Evolutionary conservation across 176 grass and related monocot genomes (phyloP).

Genomic region (Sorghum bicolor): Sorghum_bicolor_NCBIv3 NC_012871.2:53325501-53326000

Average conservation of each 20-base stretch:
- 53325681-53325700: background rate
- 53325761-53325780: background rate
- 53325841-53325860: no score
- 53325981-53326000: background rate
- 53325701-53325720: background rate
- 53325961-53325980: background rate
- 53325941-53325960: background rate
- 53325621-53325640: background rate
- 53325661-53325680: slow-evolving; percentile 16
- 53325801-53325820: no score
- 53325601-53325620: background rate
- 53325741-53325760: background rate
- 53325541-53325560: background rate
- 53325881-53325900: no score
- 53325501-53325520: background rate
- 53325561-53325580: background rate
- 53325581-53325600: background rate
- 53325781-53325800: no score
- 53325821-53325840: no score
- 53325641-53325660: background rate
- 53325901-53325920: no score
- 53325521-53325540: background rate
- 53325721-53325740: background rate
- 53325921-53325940: no score
- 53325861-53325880: no score